Conservation (phyloP, 768 basidiomycete genomes). For the Dentipellis sp. region DNA sequence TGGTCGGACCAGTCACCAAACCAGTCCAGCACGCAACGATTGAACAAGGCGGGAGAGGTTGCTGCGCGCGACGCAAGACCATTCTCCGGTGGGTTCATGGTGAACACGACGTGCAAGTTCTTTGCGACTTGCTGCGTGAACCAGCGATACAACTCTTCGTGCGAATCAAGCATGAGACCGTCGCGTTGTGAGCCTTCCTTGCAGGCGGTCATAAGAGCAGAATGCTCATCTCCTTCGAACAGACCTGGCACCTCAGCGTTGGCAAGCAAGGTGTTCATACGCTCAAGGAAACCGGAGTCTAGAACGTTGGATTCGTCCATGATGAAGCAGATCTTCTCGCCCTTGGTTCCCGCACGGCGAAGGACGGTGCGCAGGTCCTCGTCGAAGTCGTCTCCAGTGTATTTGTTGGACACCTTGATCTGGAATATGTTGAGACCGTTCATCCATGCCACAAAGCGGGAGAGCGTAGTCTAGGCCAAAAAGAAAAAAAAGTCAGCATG, state of each 20-base stretch:
- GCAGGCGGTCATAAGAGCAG: conserved; percentile 97
- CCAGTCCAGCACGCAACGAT: conserved; percentile 99
- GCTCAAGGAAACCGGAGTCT: conserved; percentile 96
- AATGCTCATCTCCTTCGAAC: conserved; percentile 99
- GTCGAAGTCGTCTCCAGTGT: conserved; percentile 97
- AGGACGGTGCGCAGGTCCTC: conserved; percentile 94
- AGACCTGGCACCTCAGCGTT: conserved; percentile 99
- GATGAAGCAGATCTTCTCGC: conserved; percentile 99
- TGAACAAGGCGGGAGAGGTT: conserved; percentile 96
- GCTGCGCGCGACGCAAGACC: conserved; percentile 93
- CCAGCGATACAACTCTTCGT: conserved; percentile 96
- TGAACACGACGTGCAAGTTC: conserved; percentile 98
- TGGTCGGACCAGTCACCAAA: conserved; percentile 99
- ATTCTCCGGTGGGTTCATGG: conserved; percentile 97
- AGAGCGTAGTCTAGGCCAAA: conserved; percentile 75
- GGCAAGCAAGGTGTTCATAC: conserved; percentile 99
- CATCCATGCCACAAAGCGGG: conserved; percentile 99
- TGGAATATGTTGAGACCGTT: conserved; percentile 99
- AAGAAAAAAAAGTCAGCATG: conserved; percentile 14
- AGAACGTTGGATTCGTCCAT: conserved; percentile 99
- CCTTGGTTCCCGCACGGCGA: conserved; percentile 93
- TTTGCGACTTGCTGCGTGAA: conserved; percentile 98
- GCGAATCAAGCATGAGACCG: conserved; percentile 95
- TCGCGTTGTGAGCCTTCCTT: conserved; percentile 99
- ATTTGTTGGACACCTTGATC: conserved; percentile 99